These are phyloP conservation scores for Suillus weaverae DNA, from an alignment of 768 basidiomycete species.

Conservation along the genomic window DNA sequence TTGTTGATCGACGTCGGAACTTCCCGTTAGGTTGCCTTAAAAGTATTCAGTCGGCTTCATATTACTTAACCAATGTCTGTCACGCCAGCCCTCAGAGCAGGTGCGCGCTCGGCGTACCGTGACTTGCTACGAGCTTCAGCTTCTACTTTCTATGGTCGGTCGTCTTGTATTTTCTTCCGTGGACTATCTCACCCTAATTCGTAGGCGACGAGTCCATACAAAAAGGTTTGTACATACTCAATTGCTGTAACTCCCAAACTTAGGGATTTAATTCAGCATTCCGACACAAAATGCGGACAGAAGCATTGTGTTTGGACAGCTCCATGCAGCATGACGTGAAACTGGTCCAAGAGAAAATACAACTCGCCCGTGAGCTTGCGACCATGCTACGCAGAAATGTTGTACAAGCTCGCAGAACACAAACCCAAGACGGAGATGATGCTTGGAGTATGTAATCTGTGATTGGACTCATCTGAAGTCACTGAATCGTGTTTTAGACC, in stretches of 20 bases:
- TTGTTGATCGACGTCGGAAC: constrained; percentile 31
- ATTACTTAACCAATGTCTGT: constrained; percentile 42
- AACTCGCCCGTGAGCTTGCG: constrained; percentile 71
- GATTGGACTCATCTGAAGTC: background rate
- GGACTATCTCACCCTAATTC: constrained; percentile 3
- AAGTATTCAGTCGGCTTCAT: constrained; percentile 7
- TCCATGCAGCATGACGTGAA: constrained; percentile 44
- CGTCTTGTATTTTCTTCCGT: background rate
- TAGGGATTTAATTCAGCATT: constrained; percentile 52
- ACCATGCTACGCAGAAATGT: constrained; percentile 76
- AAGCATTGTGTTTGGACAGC: constrained; percentile 43
- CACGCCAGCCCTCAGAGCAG: constrained; percentile 55
- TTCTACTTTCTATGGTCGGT: constrained; percentile 62
- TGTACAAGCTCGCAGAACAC: constrained; percentile 69
- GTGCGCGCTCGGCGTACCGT: constrained; percentile 75
- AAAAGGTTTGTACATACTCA: constrained; percentile 40
- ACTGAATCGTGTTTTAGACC: constrained; percentile 41
- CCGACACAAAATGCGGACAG: constrained; percentile 62
- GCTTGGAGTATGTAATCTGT: constrained; percentile 54
- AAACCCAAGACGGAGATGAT: constrained; percentile 37
- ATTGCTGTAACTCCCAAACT: background rate
- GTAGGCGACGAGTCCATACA: constrained; percentile 59
- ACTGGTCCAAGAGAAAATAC: constrained; percentile 53
- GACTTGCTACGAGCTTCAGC: constrained; percentile 66
- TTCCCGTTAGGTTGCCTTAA: constrained; percentile 10